Percentiles rank a stretch among this genome's conserved stretches.
phyloP scores from a whole-genome alignment of 148 eudicot species.

The Nepenthes mirabilis region DNA sequence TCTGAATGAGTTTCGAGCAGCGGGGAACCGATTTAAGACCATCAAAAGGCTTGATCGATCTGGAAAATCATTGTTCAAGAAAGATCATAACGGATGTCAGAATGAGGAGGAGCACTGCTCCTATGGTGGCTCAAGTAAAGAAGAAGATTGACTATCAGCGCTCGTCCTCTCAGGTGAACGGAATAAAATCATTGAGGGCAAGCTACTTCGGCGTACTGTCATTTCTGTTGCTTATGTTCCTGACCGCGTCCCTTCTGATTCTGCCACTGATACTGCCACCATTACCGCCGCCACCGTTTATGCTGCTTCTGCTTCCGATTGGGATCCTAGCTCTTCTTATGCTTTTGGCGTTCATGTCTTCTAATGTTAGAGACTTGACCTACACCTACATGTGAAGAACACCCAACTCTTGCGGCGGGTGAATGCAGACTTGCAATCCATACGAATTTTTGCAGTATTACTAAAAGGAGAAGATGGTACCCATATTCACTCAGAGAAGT shows the following conservation, averaged over 20 bases:
- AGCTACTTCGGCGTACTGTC: conserved; percentile 60
- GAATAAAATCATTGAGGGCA: conserved; percentile 1
- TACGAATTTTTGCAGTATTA: too few relatives aligned
- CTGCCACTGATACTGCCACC: conserved; percentile 79
- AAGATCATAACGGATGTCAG: not conserved
- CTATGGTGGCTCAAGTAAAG: not conserved
- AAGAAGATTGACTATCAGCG: not conserved
- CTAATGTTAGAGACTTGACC: conserved; percentile 31
- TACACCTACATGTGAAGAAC: conserved; percentile 21
- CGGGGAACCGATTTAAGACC: too few relatives aligned
- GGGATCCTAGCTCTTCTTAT: conserved; percentile 52
- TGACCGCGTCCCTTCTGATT: conserved; percentile 58
- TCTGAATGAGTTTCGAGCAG: too few relatives aligned
- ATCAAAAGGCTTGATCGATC: too few relatives aligned
- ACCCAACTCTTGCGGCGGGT: too few relatives aligned
- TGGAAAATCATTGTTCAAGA: not conserved
- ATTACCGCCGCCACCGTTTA: conserved; percentile 78
- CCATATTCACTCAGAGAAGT: too few relatives aligned
- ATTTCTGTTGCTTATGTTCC: conserved; percentile 39
- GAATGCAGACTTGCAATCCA: too few relatives aligned
- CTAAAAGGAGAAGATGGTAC: not conserved
- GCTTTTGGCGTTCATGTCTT: conserved; percentile 76
- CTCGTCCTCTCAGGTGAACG: not conserved
- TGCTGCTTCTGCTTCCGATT: conserved; percentile 73
- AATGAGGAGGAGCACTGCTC: not conserved